Conservation (phyloP, 2,329 filamentous ascomycete species). For the Fusarium redolens region DNA sequence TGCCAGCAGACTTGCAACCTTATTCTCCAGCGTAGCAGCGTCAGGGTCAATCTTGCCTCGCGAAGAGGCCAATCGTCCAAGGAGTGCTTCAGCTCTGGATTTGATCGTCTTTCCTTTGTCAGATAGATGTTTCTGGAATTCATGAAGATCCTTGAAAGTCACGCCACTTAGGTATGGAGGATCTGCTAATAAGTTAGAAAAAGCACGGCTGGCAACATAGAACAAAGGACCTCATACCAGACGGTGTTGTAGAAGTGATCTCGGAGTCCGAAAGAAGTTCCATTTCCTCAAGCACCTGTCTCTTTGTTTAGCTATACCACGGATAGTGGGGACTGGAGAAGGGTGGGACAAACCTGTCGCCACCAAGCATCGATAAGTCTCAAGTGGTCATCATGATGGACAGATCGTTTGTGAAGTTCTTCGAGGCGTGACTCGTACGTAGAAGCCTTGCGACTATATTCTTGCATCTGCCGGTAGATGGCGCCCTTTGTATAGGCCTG, state of each 20-base stretch:
- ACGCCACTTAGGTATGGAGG: constrained; percentile 68
- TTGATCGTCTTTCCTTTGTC: constrained; percentile 82
- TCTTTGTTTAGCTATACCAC: constrained; percentile 20
- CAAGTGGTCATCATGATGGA: constrained; percentile 92
- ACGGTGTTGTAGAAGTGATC: constrained; percentile 35
- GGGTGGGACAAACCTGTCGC: constrained; percentile 75
- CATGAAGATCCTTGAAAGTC: constrained; percentile 70
- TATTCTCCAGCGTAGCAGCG: constrained; percentile 76
- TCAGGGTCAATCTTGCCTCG: constrained; percentile 72
- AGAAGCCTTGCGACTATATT: constrained; percentile 91
- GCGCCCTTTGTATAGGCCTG: constrained; percentile 79
- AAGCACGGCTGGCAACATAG: neutral
- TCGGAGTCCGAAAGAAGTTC: constrained; percentile 67
- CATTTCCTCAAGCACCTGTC: constrained; percentile 72
- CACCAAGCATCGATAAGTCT: constrained; percentile 94
- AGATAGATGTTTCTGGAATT: constrained; percentile 86
- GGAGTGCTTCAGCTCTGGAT: constrained; percentile 76
- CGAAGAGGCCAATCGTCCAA: constrained; percentile 64
- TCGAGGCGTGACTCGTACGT: constrained; percentile 84
- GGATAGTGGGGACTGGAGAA: neutral
- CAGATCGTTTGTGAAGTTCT: constrained; percentile 80
- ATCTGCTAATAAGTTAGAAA: constrained; percentile 55
- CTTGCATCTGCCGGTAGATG: constrained; percentile 96
- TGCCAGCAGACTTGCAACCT: constrained; percentile 80
- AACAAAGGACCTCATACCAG: constrained; percentile 40